These are phyloP conservation scores for Pseudogymnoascus sp. DNA, from an alignment of 2,329 filamentous ascomycete species.

Conservation along the genomic window DNA sequence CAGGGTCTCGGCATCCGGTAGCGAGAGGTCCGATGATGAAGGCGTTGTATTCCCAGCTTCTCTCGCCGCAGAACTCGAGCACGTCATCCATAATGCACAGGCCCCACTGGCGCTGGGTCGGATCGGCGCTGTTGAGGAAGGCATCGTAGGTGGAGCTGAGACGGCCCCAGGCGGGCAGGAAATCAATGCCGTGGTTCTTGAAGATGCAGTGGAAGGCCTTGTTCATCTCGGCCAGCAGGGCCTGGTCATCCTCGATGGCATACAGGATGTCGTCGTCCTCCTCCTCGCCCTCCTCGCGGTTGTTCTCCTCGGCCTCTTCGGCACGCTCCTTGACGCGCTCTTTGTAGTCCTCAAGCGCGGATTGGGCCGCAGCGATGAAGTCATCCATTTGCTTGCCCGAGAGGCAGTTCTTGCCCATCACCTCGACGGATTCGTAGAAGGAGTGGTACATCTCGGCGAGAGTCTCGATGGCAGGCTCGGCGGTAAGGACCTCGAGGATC, in stretches of 20 bases:
- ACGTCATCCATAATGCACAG: slow-evolving; percentile 98
- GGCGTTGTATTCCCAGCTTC: slow-evolving; percentile 78
- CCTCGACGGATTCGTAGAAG: slow-evolving; percentile 97
- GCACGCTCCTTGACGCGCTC: slow-evolving; percentile 71
- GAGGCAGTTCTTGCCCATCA: slow-evolving; percentile 78
- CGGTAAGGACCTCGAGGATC: slow-evolving; percentile 83
- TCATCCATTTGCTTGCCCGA: slow-evolving; percentile 69
- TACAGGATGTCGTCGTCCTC: slow-evolving; percentile 78
- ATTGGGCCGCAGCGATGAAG: slow-evolving; percentile 81
- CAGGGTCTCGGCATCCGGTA: slow-evolving; percentile 74
- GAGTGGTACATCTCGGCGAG: slow-evolving; percentile 99
- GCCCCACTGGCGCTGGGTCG: slow-evolving; percentile 96
- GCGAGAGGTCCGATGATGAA: slow-evolving; percentile 83
- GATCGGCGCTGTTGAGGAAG: slow-evolving; percentile 73
- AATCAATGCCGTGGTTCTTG: slow-evolving; percentile 82
- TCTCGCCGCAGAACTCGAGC: slow-evolving; percentile 86
- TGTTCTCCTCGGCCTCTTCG: slow-evolving; percentile 67
- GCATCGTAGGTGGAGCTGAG: slow-evolving; percentile 76
- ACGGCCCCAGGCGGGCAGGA: slow-evolving; percentile 81
- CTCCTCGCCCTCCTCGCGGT: slow-evolving; percentile 83
- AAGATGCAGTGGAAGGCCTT: slow-evolving; percentile 99
- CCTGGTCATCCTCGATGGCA: slow-evolving; percentile 95
- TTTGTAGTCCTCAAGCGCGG: slow-evolving; percentile 87
- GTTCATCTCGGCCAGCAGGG: slow-evolving; percentile 96
- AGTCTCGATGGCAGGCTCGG: slow-evolving; percentile 91